Percentiles rank a stretch among this genome's conserved stretches.
These are phyloP conservation scores for Amanita exitialis DNA, from an alignment of 768 basidiomycete species.

Conservation along the genomic window DNA sequence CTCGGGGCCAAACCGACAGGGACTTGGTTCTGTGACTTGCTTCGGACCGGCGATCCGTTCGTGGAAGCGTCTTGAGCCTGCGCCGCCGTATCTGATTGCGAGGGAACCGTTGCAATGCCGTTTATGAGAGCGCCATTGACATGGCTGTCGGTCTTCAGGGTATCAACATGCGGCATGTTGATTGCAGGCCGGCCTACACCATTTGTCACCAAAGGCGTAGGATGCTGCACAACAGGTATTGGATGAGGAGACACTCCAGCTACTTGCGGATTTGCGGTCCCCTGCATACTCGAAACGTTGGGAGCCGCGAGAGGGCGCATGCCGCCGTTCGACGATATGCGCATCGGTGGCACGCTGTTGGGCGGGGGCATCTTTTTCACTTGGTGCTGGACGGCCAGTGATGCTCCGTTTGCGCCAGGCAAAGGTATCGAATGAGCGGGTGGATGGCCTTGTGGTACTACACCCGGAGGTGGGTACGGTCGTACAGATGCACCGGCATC, in stretches of 20 bases:
- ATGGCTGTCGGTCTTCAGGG: slow-evolving; percentile 18
- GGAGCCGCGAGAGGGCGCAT: slow-evolving; percentile 39
- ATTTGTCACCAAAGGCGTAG: slow-evolving; percentile 24
- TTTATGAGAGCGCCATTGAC: slow-evolving; percentile 16
- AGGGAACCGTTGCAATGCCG: slow-evolving; percentile 19
- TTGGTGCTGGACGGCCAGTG: slow-evolving; percentile 50
- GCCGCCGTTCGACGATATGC: slow-evolving; percentile 49
- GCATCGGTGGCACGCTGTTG: slow-evolving; percentile 41
- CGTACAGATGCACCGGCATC: slow-evolving; percentile 21
- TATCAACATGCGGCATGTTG: slow-evolving; percentile 37
- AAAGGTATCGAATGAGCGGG: slow-evolving; percentile 1
- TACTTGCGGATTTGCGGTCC: slow-evolving; percentile 10
- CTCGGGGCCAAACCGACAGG: slow-evolving; percentile 23
- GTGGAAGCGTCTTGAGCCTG: slow-evolving; percentile 13
- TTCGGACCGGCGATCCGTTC: slow-evolving; percentile 20
- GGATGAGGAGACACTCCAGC: slow-evolving; percentile 19
- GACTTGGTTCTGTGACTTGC: slow-evolving; percentile 39
- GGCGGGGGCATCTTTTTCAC: slow-evolving; percentile 58
- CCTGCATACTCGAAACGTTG: slow-evolving; percentile 19
- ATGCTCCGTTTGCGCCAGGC: slow-evolving; percentile 28
- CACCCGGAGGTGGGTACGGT: slow-evolving; percentile 13
- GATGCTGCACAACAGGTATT: slow-evolving; percentile 17
- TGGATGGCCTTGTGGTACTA: slow-evolving; percentile 1
- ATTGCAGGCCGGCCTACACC: slow-evolving; percentile 30
- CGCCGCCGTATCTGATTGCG: slow-evolving; percentile 14